Percentiles rank a stretch among this genome's conserved stretches.
phyloP scores from a whole-genome alignment of 805 yeast species.

The Candida yuanshanica region DNA sequence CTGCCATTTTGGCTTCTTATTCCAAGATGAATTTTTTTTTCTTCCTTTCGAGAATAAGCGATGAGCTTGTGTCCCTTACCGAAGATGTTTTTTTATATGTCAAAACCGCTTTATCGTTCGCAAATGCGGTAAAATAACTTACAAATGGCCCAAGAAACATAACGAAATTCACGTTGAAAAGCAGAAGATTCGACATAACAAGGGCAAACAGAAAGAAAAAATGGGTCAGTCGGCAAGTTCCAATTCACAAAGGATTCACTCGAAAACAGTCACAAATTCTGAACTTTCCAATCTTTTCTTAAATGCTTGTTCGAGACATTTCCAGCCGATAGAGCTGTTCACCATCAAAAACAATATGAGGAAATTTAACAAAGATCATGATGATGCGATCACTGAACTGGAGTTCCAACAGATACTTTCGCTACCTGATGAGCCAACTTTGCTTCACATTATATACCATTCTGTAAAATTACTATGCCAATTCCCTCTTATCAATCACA shows the following conservation, averaged over 20 bases:
- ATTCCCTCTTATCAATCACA: slow-evolving; percentile 42
- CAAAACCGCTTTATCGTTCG: too few species aligned
- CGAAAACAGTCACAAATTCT: slow-evolving; percentile 11
- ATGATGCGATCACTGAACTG: slow-evolving; percentile 21
- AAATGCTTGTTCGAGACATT: slow-evolving; percentile 26
- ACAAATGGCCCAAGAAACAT: too few species aligned
- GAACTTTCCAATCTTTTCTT: slow-evolving; percentile 26
- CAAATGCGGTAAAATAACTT: too few species aligned
- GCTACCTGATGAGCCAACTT: slow-evolving; percentile 28
- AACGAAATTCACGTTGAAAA: too few species aligned
- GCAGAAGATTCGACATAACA: too few species aligned
- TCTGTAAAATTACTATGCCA: slow-evolving; percentile 38
- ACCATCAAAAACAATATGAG: slow-evolving; percentile 22
- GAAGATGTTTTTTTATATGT: neutral
- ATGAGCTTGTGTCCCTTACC: slow-evolving; percentile 7
- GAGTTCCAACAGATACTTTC: slow-evolving; percentile 29
- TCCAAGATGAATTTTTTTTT: neutral
- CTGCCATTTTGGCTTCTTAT: too few species aligned
- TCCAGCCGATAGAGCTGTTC: slow-evolving; percentile 31
- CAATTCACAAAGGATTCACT: neutral
- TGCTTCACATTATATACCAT: slow-evolving; percentile 32
- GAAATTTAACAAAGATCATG: slow-evolving; percentile 16
- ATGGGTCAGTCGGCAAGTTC: slow-evolving; percentile 24
- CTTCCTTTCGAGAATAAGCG: too few species aligned
- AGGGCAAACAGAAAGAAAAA: too few species aligned